Base-by-base conservation (phyloP, 1,139 yeast species). In the Scheffersomyces parashehatae region DNA sequence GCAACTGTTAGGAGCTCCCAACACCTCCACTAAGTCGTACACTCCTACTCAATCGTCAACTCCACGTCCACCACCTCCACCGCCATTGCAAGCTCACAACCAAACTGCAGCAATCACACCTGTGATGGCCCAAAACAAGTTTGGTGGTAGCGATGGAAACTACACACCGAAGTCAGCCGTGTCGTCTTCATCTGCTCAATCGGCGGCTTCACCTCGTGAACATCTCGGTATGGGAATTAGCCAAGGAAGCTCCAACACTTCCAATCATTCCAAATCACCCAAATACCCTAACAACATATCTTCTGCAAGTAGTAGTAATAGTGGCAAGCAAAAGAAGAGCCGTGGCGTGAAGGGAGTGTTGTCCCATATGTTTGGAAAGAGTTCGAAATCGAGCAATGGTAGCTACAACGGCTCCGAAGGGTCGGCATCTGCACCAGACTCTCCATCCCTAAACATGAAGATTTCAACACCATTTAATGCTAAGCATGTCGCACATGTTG, bases 401-500 rank as follows among this genome's bases (percentile, higher is more conserved):
- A 39, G 32, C 9, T 35, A 29, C 34, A 33, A 41, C 35, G 43
- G 43, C 26, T 12, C 38, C 28, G 42, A 39, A 38, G 46, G 40
- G 38, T 38, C 44, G 16, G 26, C 26, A 8, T 20, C 26, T 20
- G 44, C 53, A 30, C 53, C 65, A 3, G 59, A 51, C 14, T 45
- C 46, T 9, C 56, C 67, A 5, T 75, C 53, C 44, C 68, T 56
- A 47, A 72, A 75, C 43, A 71, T 85, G 65, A 84, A 83, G 53
- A 90, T 93, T 40, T 87, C 96, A 31, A 85, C 90, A 0, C 98
- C 98, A 0, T 89, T 85, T 63, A 90, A 88, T 59, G 88, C 95
- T 28, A 85, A 88, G 56, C 96, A 90, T 60, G 87, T 89, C 35
- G 89, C 95, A 3, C 98, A 93, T 64, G 98, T 93, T 10, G 97